Conservation (phyloP, 2,329 filamentous ascomycete genomes). For the Fusarium equiseti region DNA sequence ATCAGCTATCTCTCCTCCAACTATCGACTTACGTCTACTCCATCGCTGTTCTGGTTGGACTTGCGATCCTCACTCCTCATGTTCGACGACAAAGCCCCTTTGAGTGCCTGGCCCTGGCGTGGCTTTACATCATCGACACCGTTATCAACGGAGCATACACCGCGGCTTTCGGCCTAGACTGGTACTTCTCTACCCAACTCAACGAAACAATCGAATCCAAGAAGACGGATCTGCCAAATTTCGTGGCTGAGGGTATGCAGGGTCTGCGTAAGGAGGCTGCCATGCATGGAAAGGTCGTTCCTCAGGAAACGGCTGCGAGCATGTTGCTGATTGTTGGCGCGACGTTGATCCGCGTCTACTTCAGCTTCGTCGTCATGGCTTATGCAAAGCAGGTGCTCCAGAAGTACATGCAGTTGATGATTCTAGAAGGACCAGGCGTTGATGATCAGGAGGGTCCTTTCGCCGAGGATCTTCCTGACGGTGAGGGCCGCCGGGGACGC, state of each 20-base stretch:
- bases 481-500: slow-evolving; percentile 82
- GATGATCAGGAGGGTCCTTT: slow-evolving; percentile 75
- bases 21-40: slow-evolving; percentile 94
- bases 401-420: slow-evolving; percentile 65
- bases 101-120: slow-evolving; percentile 83
- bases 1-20: slow-evolving; percentile 83
- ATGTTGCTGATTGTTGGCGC: slow-evolving; percentile 80
- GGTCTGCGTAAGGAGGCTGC: slow-evolving; percentile 51
- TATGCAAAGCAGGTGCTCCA: slow-evolving; percentile 83
- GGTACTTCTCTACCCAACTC: slow-evolving; percentile 79
- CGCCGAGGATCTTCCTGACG: slow-evolving; percentile 74
- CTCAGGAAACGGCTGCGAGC: slow-evolving; percentile 76
- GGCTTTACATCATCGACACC: slow-evolving; percentile 87
- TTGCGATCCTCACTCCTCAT: slow-evolving; percentile 79
- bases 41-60: slow-evolving; percentile 74
- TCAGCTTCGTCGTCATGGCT: slow-evolving; percentile 84
- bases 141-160: slow-evolving; percentile 86
- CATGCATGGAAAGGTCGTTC: slow-evolving; percentile 53
- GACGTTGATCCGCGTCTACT: slow-evolving; percentile 83
- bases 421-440: slow-evolving; percentile 62
- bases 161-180: slow-evolving; percentile 81
- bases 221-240: slow-evolving; percentile 42
- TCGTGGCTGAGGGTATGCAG: slow-evolving; percentile 52
- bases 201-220: slow-evolving; percentile 53
- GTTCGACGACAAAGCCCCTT: slow-evolving; percentile 83